Percentiles rank a stretch among this genome's conserved stretches.
Conservation (phyloP, 2,329 filamentous ascomycete species). For the Trichoderma brevicompactum region DNA sequence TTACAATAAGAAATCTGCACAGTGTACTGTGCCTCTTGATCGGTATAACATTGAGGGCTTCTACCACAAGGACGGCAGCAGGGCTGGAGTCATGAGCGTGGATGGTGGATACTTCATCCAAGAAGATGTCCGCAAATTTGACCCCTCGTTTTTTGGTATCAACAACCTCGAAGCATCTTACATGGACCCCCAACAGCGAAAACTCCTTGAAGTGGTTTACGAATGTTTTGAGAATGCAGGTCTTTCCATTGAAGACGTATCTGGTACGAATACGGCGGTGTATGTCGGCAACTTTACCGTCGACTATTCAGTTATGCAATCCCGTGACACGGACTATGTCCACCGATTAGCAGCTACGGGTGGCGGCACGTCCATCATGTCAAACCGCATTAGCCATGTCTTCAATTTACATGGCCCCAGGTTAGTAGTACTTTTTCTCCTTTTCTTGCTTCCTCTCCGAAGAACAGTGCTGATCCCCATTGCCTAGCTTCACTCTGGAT, state of each 20-base stretch:
- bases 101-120: conserved; percentile 37
- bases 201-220: conserved; percentile 39
- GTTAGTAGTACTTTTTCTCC: conserved; percentile 11
- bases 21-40: conserved; percentile 36
- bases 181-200: conserved; percentile 41
- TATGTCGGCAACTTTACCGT: conserved; percentile 28
- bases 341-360: conserved; percentile 34
- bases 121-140: conserved; percentile 23
- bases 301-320: conserved; percentile 30
- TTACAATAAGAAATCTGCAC: conserved; percentile 36
- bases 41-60: conserved; percentile 33
- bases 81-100: conserved; percentile 20
- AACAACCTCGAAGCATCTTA: conserved; percentile 11
- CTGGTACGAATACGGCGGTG: conserved; percentile 25
- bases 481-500: conserved; percentile 19
- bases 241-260: conserved; percentile 23
- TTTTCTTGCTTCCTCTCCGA: background rate
- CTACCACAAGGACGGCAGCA: conserved; percentile 29
- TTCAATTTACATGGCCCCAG: conserved; percentile 41
- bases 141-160: conserved; percentile 20
- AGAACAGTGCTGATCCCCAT: background rate
- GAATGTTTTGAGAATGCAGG: conserved; percentile 36
- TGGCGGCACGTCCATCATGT: conserved; percentile 37
- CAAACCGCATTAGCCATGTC: conserved; percentile 41
- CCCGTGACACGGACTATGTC: conserved; percentile 29